phyloP scores from a whole-genome alignment of 257 asterid genomes.

The Gentiana dahurica region DNA sequence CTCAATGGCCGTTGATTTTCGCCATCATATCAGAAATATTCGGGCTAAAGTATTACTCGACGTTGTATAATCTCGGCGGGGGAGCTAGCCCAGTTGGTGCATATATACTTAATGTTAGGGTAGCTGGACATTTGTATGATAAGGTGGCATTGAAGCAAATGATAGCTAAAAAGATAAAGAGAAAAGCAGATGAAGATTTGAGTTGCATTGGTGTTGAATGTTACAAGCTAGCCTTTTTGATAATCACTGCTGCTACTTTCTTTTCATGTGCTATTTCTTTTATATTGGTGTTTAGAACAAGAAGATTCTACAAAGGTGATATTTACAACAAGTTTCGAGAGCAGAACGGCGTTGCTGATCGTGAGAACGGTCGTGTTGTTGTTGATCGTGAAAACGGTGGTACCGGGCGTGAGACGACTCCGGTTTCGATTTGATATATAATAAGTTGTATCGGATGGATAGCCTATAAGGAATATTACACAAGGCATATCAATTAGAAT shows the following conservation, averaged over 20 bases:
- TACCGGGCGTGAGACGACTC: too few species aligned
- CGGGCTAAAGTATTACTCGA: slow-evolving; percentile 31
- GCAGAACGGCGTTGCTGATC: too few species aligned
- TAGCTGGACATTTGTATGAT: slow-evolving; percentile 33
- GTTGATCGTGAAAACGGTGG: too few species aligned
- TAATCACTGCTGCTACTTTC: slow-evolving; percentile 25
- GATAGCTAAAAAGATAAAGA: slow-evolving; percentile 18
- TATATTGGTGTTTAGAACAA: slow-evolving; percentile 37
- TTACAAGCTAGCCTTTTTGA: slow-evolving; percentile 28
- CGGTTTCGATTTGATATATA: too few species aligned
- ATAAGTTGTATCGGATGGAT: too few species aligned
- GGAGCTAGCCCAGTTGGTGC: slow-evolving; percentile 40
- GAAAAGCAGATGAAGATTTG: slow-evolving; percentile 24
- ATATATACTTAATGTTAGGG: slow-evolving; percentile 28
- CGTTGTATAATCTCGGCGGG: slow-evolving; percentile 29
- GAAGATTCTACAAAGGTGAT: slow-evolving; percentile 32
- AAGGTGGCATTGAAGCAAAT: slow-evolving; percentile 29
- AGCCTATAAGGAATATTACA: too few species aligned
- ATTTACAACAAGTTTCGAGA: too few species aligned
- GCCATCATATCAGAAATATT: slow-evolving; percentile 28
- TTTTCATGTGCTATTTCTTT: slow-evolving; percentile 20
- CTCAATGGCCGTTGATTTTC: slow-evolving; percentile 32
- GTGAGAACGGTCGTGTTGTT: too few species aligned
- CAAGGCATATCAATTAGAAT: too few species aligned
- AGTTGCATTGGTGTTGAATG: slow-evolving; percentile 32